Evolutionary conservation across 306 rosid species (phyloP).

Genomic region (Prunus campanulata): DNA sequence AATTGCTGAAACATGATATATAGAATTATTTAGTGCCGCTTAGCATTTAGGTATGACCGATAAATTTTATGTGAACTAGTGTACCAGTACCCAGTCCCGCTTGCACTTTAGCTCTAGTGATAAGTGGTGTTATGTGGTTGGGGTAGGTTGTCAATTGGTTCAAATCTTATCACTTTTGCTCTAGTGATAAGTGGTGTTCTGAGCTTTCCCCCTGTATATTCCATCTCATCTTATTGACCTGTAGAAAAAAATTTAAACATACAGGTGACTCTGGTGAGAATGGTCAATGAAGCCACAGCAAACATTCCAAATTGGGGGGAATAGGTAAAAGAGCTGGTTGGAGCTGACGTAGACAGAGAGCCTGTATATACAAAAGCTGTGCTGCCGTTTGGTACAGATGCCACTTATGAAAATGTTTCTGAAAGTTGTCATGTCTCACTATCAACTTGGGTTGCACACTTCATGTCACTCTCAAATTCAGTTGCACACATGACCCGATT

Average conservation of each 20-base stretch:
- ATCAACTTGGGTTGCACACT: neutral
- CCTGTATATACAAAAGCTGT: neutral
- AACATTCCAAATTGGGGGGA: slow-evolving; percentile 82
- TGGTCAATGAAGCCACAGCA: slow-evolving; percentile 88
- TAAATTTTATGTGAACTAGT: neutral
- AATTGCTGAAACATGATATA: neutral
- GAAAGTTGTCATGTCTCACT: neutral
- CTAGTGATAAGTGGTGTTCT: neutral
- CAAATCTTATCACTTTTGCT: neutral
- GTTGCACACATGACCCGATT: neutral
- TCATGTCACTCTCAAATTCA: neutral
- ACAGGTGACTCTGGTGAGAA: slow-evolving; percentile 88
- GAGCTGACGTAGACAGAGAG: slow-evolving; percentile 2
- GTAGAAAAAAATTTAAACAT: neutral
- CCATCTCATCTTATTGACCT: neutral
- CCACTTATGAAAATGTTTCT: neutral
- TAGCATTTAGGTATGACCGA: neutral
- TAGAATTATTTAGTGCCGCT: neutral
- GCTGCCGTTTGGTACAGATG: slow-evolving; percentile 3
- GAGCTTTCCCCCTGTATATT: neutral
- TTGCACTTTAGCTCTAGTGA: neutral
- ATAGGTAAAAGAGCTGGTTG: slow-evolving; percentile 16
- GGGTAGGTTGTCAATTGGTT: neutral
- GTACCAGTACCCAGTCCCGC: neutral
- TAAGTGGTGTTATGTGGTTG: neutral